phyloP scores from a whole-genome alignment of 768 basidiomycete genomes.

The Leccinum broughii region DNA sequence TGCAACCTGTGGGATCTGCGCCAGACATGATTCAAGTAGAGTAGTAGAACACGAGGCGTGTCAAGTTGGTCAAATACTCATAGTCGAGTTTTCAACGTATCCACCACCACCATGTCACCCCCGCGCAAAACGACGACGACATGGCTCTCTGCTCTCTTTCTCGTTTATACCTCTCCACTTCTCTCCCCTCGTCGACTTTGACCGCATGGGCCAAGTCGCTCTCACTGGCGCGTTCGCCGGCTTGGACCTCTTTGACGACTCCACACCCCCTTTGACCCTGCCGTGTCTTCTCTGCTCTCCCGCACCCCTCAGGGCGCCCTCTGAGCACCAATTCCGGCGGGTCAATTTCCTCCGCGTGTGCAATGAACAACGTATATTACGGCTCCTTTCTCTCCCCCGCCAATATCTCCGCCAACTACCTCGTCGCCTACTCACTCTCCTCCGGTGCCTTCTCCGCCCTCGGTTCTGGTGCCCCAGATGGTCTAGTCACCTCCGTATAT shows the following conservation, averaged over 20 bases:
- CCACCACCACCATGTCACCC: background rate
- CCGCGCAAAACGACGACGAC: background rate
- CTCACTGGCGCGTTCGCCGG: slow-evolving; percentile 89
- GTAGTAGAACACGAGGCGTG: background rate
- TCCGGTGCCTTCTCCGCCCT: slow-evolving; percentile 60
- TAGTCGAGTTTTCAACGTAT: background rate
- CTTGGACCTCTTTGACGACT: slow-evolving; percentile 70
- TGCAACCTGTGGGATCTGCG: slow-evolving; percentile 54
- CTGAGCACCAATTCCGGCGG: slow-evolving; percentile 80
- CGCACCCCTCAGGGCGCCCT: slow-evolving; percentile 67
- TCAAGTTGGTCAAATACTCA: slow-evolving; percentile 18
- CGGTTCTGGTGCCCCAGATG: slow-evolving; percentile 70
- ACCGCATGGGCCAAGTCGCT: slow-evolving; percentile 89
- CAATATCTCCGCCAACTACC: slow-evolving; percentile 59
- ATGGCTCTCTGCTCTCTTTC: slow-evolving; percentile 30
- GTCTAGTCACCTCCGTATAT: slow-evolving; percentile 65
- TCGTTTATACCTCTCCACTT: slow-evolving; percentile 31
- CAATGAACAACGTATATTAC: slow-evolving; percentile 67
- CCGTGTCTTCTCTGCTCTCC: slow-evolving; percentile 69
- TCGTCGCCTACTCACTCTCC: slow-evolving; percentile 72
- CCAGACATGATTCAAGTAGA: background rate
- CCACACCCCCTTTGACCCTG: slow-evolving; percentile 62
- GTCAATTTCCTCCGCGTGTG: slow-evolving; percentile 70
- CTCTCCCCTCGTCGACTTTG: slow-evolving; percentile 65
- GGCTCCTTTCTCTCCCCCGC: slow-evolving; percentile 80